Base-by-base conservation (phyloP, 2,329 filamentous ascomycete genomes). In the Colletotrichum sublineola region DNA sequence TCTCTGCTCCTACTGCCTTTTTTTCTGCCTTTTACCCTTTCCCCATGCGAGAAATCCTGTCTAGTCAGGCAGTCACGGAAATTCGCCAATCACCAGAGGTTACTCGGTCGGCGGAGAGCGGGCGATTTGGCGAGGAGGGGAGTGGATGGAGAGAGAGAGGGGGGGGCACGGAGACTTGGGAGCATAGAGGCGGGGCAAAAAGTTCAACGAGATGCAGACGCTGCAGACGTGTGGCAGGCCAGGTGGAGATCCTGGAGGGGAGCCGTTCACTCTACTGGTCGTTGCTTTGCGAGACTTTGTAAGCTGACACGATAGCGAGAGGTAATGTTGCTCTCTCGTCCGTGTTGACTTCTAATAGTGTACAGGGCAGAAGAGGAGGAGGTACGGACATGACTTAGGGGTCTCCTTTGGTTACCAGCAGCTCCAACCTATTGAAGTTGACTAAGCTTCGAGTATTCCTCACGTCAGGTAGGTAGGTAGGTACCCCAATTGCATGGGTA, bases 101-200 rank as follows among this genome's bases (percentile, higher is more conserved):
- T 14, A 14, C 48, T 14, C 7, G n/a, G 68, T 68, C 64, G 56
- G 64, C 65, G 57, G 38, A 48, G 52, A n/a, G 68, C 42, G 60
- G 60, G 60, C 31, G 18, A 20, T 33, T 46, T 31, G 40, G 2
- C 40, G 61, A 42, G 9, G 58, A 40, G 52, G 40, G 63, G 46
- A n/a, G 20, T 15, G 44, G 44, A 11, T 24, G 44, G 44, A 15
- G 42, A 8, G 58, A 11, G 2, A 42, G 53, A 20, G 6, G 42
- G 40, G 40, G 40, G 18, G 52, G 31, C 46, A 64, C 42, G 52
- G 65, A 24, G 61, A 68, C 55, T 56, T 61, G 31, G 55, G 33
- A 46, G 40, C 29, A 36, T 15, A 24, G 61, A 68, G 69, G 69
- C 69, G 69, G 69, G 69, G 69, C 69, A 72, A 72, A 72, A 72